Evolutionary conservation across 2,329 filamentous ascomycete species (phyloP).

Genomic region (Pyrenochaeta sp.): DNA sequence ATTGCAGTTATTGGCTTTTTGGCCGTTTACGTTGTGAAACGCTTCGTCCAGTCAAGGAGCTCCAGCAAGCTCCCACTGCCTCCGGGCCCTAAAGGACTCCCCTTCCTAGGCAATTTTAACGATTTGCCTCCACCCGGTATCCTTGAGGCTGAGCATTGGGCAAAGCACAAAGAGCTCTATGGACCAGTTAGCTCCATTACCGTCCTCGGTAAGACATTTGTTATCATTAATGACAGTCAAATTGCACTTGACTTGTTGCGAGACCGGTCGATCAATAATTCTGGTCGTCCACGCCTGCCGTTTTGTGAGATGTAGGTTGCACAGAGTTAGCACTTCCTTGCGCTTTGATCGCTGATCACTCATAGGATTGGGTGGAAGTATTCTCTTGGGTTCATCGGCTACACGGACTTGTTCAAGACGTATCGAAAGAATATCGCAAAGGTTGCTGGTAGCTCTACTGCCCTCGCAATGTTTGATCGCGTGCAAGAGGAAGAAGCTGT

Average conservation of each 20-base stretch:
- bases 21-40: too few species aligned
- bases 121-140: conserved; percentile 54
- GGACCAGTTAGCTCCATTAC: conserved; percentile 42
- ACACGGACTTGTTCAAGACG: conserved; percentile 29
- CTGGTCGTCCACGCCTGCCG: conserved; percentile 30
- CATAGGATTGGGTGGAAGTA: conserved; percentile 36
- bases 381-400: conserved; percentile 26
- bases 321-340: neutral
- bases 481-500: conserved; percentile 38
- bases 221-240: conserved; percentile 38
- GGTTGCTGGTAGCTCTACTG: conserved; percentile 29
- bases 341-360: neutral
- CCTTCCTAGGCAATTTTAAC: conserved; percentile 59
- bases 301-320: conserved; percentile 35
- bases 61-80: conserved; percentile 53
- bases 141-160: conserved; percentile 54
- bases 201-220: conserved; percentile 36
- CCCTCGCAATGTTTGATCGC: conserved; percentile 33
- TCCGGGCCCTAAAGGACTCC: conserved; percentile 59
- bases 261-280: conserved; percentile 27
- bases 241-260: conserved; percentile 34
- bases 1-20: too few species aligned
- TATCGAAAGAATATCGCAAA: conserved; percentile 37
- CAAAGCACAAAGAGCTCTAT: conserved; percentile 51
- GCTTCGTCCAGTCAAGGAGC: too few species aligned